Evolutionary conservation across 345 rosid species (phyloP).

Genomic region (Microcos paniculata): DNA sequence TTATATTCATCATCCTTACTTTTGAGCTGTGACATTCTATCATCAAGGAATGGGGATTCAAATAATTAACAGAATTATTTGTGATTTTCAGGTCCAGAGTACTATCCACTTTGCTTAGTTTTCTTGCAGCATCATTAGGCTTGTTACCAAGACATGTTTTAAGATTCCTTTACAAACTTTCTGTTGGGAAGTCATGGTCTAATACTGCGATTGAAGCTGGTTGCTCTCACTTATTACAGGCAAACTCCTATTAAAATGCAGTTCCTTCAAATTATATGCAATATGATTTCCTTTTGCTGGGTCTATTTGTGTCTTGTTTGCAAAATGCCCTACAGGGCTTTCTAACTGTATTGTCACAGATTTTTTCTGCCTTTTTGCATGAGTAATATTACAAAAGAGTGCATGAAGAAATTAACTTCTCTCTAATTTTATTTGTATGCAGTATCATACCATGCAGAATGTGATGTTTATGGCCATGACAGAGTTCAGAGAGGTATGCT

Average conservation of each 20-base stretch:
- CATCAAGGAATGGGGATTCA: background rate
- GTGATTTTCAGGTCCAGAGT: slow-evolving; percentile 62
- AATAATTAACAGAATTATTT: slow-evolving; percentile 9
- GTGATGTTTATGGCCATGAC: slow-evolving; percentile 74
- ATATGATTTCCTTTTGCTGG: background rate
- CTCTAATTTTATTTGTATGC: slow-evolving; percentile 23
- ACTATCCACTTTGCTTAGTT: slow-evolving; percentile 48
- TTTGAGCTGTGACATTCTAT: background rate
- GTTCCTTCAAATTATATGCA: background rate
- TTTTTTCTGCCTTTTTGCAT: background rate
- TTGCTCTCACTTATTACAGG: slow-evolving; percentile 75
- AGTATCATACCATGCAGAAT: slow-evolving; percentile 77
- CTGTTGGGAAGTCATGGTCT: slow-evolving; percentile 72
- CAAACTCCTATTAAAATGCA: slow-evolving; percentile 19
- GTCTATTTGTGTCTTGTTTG: background rate
- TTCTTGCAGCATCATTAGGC: slow-evolving; percentile 47
- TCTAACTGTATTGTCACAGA: background rate
- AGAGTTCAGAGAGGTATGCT: slow-evolving; percentile 70
- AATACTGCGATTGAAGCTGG: slow-evolving; percentile 58
- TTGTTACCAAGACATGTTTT: slow-evolving; percentile 51
- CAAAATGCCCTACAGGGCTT: background rate
- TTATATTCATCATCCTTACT: background rate
- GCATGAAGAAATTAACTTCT: background rate
- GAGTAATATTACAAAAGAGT: background rate
- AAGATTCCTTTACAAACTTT: slow-evolving; percentile 41